Evolutionary conservation across 345 rosid species (phyloP).

Genomic region (Sapria himalayana): DNA sequence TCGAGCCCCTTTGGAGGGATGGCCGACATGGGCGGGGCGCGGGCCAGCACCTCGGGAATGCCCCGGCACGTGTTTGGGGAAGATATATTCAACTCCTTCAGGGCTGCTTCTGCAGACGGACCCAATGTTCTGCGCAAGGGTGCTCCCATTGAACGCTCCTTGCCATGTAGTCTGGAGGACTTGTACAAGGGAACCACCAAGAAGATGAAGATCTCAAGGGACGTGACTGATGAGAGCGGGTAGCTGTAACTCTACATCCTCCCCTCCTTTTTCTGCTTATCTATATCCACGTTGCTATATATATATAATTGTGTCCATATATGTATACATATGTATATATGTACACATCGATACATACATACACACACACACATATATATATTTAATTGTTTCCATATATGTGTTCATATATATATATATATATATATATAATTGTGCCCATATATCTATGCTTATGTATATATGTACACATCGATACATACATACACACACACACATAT

Average conservation of each 20-base stretch:
- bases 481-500: neutral
- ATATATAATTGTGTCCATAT: neutral
- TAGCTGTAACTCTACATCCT: slow-evolving; percentile 13
- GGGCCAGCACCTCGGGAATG: slow-evolving; percentile 28
- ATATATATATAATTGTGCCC: neutral
- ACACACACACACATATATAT: neutral
- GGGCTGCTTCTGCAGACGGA: slow-evolving; percentile 24
- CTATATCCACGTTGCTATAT: neutral
- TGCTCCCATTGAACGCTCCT: slow-evolving; percentile 49
- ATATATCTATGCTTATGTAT: neutral
- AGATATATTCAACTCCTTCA: slow-evolving; percentile 29
- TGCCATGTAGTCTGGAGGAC: slow-evolving; percentile 84
- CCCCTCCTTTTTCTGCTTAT: neutral
- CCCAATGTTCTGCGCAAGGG: slow-evolving; percentile 32
- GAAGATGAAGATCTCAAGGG: slow-evolving; percentile 88
- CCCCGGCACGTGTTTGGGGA: slow-evolving; percentile 38
- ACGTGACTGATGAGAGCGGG: slow-evolving; percentile 45
- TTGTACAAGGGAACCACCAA: slow-evolving; percentile 61
- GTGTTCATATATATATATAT: neutral
- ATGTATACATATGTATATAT: neutral
- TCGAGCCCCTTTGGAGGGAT: slow-evolving; percentile 39
- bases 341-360: neutral
- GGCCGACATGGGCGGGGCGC: slow-evolving; percentile 36
- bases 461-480: neutral
- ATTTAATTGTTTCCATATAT: neutral